A percentile compares a stretch with the other conserved stretches of the same genome.
phyloP scores from a whole-genome alignment of 1,139 yeast genomes.

The Kurtzmaniella quercitrusa region DNA sequence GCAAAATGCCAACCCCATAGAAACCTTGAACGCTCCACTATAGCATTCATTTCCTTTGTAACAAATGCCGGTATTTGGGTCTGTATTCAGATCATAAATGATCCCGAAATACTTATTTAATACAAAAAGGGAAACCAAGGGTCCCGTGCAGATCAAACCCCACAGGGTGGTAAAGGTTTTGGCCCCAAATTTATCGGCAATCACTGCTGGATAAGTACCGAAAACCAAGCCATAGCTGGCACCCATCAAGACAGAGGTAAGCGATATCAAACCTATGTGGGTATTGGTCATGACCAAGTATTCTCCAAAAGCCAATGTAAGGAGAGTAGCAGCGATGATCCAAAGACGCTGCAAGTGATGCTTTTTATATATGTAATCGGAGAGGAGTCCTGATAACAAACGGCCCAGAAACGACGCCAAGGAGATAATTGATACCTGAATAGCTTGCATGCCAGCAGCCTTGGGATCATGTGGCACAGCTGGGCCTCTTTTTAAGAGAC shows the following conservation, averaged over 20 bases:
- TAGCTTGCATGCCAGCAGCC: constrained; percentile 37
- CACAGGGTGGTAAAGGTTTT: constrained; percentile 39
- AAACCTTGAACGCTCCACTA: constrained; percentile 28
- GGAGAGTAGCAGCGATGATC: constrained; percentile 30
- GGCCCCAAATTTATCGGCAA: constrained; percentile 44
- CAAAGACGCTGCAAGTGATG: constrained; percentile 36
- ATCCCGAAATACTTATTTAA: constrained; percentile 39
- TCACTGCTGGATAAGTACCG: constrained; percentile 45
- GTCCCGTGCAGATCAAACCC: constrained; percentile 45
- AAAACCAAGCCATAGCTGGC: constrained; percentile 37
- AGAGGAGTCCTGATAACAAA: constrained; percentile 32
- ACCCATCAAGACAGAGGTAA: constrained; percentile 34
- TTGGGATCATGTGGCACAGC: constrained; percentile 6
- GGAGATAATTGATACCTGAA: constrained; percentile 42
- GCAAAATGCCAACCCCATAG: constrained; percentile 23
- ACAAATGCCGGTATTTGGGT: constrained; percentile 29
- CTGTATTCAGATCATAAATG: constrained; percentile 34
- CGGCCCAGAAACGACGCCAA: constrained; percentile 39
- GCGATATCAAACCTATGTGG: constrained; percentile 21
- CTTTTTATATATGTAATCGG: constrained; percentile 33
- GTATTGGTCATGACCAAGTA: constrained; percentile 24
- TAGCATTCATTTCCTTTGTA: constrained; percentile 36
- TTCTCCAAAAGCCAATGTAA: constrained; percentile 28
- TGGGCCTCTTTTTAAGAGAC: not conserved
- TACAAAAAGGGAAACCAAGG: constrained; percentile 28